Evolutionary conservation across 192 early-diverging fungal genomes (phyloP).

Genomic region (Coemansia sp.): DNA sequence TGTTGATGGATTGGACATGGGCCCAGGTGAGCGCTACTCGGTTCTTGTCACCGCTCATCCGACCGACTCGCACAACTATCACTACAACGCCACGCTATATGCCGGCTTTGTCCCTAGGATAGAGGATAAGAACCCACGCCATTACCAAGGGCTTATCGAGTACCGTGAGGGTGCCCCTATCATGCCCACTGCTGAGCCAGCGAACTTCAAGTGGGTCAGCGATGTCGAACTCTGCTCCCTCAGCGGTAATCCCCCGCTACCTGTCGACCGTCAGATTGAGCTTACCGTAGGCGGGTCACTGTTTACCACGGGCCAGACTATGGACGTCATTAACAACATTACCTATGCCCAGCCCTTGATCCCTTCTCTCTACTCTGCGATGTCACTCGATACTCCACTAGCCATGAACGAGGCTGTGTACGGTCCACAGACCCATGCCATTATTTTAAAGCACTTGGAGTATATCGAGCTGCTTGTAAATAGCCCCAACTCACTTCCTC

Average conservation of each 20-base stretch:
- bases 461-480: slow-evolving; percentile 66
- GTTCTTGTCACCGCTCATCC: slow-evolving; percentile 69
- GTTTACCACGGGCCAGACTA: slow-evolving; percentile 59
- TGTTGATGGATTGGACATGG: slow-evolving; percentile 58
- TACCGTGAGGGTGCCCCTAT: slow-evolving; percentile 14
- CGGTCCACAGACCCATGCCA: slow-evolving; percentile 61
- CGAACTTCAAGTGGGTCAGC: slow-evolving; percentile 13
- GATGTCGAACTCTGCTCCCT: slow-evolving; percentile 14
- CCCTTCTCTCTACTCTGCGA: slow-evolving; percentile 65
- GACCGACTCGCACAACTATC: slow-evolving; percentile 60
- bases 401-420: slow-evolving; percentile 59
- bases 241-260: slow-evolving; percentile 2
- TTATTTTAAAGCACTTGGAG: slow-evolving; percentile 62
- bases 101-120: slow-evolving; percentile 54
- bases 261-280: slow-evolving; percentile 12
- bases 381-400: slow-evolving; percentile 54
- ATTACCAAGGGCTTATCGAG: slow-evolving; percentile 16
- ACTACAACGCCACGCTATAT: slow-evolving; percentile 70
- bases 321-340: slow-evolving; percentile 56
- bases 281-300: slow-evolving; percentile 54
- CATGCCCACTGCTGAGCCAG: neutral
- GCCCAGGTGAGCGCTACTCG: slow-evolving; percentile 75
- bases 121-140: slow-evolving; percentile 49
- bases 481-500: slow-evolving; percentile 67
- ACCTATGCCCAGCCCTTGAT: slow-evolving; percentile 62